A percentile compares a stretch with the other conserved stretches of the same genome.
Evolutionary conservation across 257 asterid genomes (phyloP).

Genomic region (Penstemon barbatus): DNA sequence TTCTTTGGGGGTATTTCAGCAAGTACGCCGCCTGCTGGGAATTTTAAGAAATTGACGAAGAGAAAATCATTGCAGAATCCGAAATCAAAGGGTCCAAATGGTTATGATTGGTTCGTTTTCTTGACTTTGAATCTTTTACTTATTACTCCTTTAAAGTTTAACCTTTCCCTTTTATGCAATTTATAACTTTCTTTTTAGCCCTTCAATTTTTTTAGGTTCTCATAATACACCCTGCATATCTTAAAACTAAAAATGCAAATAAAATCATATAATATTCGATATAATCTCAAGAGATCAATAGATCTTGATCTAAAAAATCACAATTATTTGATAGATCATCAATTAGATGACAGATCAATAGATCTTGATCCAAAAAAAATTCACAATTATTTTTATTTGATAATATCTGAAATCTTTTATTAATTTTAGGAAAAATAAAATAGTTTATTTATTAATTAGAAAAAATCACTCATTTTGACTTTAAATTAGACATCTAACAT

Average conservation of each 20-base stretch:
- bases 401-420: too few relatives aligned
- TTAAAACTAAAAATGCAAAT: too few relatives aligned
- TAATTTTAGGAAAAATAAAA: background rate
- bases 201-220: too few relatives aligned
- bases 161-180: too few relatives aligned
- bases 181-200: too few relatives aligned
- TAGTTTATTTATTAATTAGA: background rate
- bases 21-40: slow-evolving; percentile 44
- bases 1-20: slow-evolving; percentile 35
- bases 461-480: background rate
- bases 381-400: background rate
- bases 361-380: too few relatives aligned
- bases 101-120: slow-evolving; percentile 55
- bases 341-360: too few relatives aligned
- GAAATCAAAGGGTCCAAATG: slow-evolving; percentile 44
- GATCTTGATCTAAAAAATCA: too few relatives aligned
- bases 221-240: too few relatives aligned
- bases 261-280: too few relatives aligned
- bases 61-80: slow-evolving; percentile 35
- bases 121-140: background rate
- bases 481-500: background rate
- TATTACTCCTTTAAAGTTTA: background rate
- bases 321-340: too few relatives aligned
- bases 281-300: too few relatives aligned
- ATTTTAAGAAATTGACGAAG: slow-evolving; percentile 48